Conservation (phyloP, 208 protist species). For the Borovskyia barvae region DNA sequence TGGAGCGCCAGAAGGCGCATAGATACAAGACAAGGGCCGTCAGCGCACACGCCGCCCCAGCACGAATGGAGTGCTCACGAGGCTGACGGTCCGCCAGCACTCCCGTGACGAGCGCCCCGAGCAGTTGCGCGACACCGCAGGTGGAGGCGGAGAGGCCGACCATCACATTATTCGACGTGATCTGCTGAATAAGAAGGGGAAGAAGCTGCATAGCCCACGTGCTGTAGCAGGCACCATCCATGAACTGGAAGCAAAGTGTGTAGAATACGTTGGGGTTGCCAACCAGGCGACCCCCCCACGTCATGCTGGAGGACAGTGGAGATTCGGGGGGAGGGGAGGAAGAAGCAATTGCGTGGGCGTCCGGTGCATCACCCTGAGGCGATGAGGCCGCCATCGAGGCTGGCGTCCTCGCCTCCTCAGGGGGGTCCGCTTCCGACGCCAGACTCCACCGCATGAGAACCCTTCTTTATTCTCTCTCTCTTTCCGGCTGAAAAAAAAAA, state of each 20-base stretch:
- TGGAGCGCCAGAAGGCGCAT: not conserved
- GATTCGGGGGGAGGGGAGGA: not conserved
- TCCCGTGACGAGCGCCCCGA: conserved; percentile 27
- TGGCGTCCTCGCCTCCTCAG: too few relatives aligned
- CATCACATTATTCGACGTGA: conserved; percentile 2
- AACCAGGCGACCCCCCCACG: not conserved
- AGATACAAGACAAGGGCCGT: conserved; percentile 24
- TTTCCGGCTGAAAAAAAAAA: too few relatives aligned
- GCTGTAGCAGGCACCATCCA: conserved; percentile 47
- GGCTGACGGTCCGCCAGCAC: conserved; percentile 9
- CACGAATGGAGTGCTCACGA: conserved; percentile 22
- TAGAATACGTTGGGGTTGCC: conserved; percentile 37
- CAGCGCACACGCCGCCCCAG: conserved; percentile 25
- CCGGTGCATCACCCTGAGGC: too few relatives aligned
- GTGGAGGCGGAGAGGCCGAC: conserved; percentile 33
- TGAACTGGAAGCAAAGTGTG: conserved; percentile 42
- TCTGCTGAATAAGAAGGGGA: conserved; percentile 32
- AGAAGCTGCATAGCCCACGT: conserved; percentile 49
- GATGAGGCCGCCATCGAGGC: too few relatives aligned
- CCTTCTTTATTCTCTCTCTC: too few relatives aligned
- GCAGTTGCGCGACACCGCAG: conserved; percentile 38
- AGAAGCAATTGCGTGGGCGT: too few relatives aligned
- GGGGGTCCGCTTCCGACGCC: too few relatives aligned
- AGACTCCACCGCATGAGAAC: too few relatives aligned
- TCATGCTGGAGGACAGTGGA: not conserved